phyloP scores from a whole-genome alignment of 1,284 basidiomycete genomes.

The Schizophyllum commune region DNA sequence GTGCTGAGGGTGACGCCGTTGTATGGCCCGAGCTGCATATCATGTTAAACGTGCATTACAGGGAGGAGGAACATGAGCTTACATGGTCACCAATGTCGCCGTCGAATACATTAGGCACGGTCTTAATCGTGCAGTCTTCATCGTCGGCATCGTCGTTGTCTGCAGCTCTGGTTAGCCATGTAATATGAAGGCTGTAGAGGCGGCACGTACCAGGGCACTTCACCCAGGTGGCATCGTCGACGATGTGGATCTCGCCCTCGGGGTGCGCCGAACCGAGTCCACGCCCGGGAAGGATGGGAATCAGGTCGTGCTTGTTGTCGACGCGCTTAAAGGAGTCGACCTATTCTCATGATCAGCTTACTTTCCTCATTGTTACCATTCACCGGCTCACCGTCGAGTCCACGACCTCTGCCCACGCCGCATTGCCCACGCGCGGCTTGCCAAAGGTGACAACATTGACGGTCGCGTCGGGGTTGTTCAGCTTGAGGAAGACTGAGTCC shows the following conservation, averaged over 20 bases:
- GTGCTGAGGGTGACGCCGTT: neutral
- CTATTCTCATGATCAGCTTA: neutral
- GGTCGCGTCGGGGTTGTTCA: conserved; percentile 32
- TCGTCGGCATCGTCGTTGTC: neutral
- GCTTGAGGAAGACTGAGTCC: conserved; percentile 37
- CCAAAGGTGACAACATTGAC: conserved; percentile 43
- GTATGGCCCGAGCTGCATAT: neutral
- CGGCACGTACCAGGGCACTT: neutral
- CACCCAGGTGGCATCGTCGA: neutral
- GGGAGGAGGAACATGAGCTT: neutral
- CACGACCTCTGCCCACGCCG: conserved; percentile 29
- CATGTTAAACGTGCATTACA: neutral
- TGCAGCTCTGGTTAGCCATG: neutral
- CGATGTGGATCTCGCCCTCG: neutral
- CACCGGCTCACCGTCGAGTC: conserved; percentile 26
- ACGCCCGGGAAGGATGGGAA: conserved; percentile 7
- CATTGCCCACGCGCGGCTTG: conserved; percentile 40
- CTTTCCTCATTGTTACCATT: too few species aligned
- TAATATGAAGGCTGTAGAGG: neutral
- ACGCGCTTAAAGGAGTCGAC: conserved; percentile 3
- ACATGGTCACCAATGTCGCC: neutral
- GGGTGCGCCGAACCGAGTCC: neutral
- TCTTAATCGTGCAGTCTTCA: neutral
- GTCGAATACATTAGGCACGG: neutral
- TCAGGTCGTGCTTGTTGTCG: conserved; percentile 11